Percentiles rank a stretch among this genome's conserved stretches.
These are phyloP conservation scores for Pythium insidiosum DNA, from an alignment of 352 stramenopile species.

Conservation along the genomic window DNA sequence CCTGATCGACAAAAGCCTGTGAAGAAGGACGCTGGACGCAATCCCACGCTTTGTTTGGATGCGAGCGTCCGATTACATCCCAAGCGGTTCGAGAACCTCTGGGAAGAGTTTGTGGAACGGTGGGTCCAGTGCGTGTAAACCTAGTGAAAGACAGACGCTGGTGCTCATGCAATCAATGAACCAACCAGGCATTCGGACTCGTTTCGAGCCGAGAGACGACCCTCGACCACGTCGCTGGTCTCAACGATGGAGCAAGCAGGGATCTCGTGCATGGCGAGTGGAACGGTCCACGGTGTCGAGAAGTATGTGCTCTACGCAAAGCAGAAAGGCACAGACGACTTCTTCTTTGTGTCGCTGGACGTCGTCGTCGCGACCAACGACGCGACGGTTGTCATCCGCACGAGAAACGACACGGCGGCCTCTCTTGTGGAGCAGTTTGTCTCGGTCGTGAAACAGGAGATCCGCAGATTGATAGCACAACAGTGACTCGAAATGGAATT, in stretches of 20 bases:
- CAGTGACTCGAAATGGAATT: no score
- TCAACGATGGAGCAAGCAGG: slow-evolving; percentile 30
- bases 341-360: slow-evolving; percentile 49
- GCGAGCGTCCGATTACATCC: slow-evolving; percentile 30
- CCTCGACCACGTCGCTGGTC: slow-evolving; percentile 24
- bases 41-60: slow-evolving; percentile 29
- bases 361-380: slow-evolving; percentile 26
- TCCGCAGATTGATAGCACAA: no score
- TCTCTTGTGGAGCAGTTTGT: slow-evolving; percentile 37
- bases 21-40: no score
- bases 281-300: slow-evolving; percentile 51
- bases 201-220: slow-evolving; percentile 9
- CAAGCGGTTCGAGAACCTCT: slow-evolving; percentile 69
- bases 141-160: no score
- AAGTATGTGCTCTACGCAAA: slow-evolving; percentile 80
- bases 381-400: slow-evolving; percentile 26
- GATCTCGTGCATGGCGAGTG: slow-evolving; percentile 64
- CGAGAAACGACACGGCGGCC: slow-evolving; percentile 37
- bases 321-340: slow-evolving; percentile 30
- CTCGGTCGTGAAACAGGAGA: slow-evolving; percentile 20
- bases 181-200: not conserved
- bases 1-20: no score
- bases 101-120: slow-evolving; percentile 64
- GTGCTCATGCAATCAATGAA: no score
- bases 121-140: no score